These are phyloP conservation scores for Linnemannia hyalina DNA, from an alignment of 192 early-diverging fungal genomes.

Conservation along the genomic window DNA sequence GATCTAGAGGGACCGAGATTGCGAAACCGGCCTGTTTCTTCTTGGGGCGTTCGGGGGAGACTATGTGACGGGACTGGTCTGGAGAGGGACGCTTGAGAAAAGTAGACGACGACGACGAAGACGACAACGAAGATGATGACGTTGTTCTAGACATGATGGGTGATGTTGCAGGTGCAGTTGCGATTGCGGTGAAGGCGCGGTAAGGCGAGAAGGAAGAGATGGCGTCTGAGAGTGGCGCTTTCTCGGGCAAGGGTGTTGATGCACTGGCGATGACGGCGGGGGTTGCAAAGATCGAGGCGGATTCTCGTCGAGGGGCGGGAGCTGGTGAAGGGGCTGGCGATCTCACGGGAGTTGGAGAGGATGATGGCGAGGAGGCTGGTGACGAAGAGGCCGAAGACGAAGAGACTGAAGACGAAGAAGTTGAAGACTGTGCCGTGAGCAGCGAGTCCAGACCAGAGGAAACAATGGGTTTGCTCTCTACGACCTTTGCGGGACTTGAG, in stretches of 20 bases:
- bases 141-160: neutral
- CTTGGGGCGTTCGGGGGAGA: neutral
- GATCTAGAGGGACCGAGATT: neutral
- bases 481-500: neutral
- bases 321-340: neutral
- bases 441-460: neutral
- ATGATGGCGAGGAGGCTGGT: neutral
- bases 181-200: neutral
- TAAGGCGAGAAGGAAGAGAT: too few species aligned
- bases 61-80: neutral
- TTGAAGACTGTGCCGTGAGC: neutral
- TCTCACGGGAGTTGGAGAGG: neutral
- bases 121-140: neutral
- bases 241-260: neutral
- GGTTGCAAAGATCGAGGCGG: neutral
- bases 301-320: neutral
- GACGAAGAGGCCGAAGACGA: neutral
- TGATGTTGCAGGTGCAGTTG: neutral
- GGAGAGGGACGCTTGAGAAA: neutral
- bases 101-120: neutral
- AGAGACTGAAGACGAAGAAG: neutral
- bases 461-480: neutral
- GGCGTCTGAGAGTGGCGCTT: too few species aligned
- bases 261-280: neutral
- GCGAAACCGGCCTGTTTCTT: neutral